Evolutionary conservation across 495 filamentous ascomycete genomes (phyloP).

Genomic region (Apodospora peruviana): DNA sequence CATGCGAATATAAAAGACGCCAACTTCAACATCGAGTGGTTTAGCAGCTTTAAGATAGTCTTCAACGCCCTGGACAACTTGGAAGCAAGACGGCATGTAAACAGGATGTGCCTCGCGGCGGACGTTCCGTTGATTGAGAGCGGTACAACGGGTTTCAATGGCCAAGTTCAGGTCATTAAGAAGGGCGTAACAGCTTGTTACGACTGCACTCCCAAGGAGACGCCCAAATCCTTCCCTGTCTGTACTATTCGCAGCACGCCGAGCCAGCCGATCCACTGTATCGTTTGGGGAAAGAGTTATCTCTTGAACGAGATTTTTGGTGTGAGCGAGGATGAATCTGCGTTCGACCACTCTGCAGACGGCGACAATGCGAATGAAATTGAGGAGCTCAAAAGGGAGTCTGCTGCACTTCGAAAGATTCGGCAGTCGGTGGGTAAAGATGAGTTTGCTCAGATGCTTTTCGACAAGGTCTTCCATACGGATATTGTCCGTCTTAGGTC

Average conservation of each 20-base stretch:
- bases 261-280: slow-evolving; percentile 94
- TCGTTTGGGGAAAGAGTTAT: slow-evolving; percentile 99
- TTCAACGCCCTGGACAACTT: slow-evolving; percentile 98
- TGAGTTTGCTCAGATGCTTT: slow-evolving; percentile 75
- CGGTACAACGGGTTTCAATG: slow-evolving; percentile 96
- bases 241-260: slow-evolving; percentile 96
- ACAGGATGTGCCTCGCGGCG: slow-evolving; percentile 93
- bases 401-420: slow-evolving; percentile 76
- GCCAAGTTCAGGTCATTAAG: slow-evolving; percentile 93
- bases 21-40: slow-evolving; percentile 90
- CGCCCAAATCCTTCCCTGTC: slow-evolving; percentile 86
- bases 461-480: slow-evolving; percentile 85
- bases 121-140: slow-evolving; percentile 91
- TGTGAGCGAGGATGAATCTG: slow-evolving; percentile 75
- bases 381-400: slow-evolving; percentile 74
- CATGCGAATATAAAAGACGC: slow-evolving; percentile 94
- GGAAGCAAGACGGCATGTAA: slow-evolving; percentile 90
- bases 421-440: slow-evolving; percentile 74
- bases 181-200: slow-evolving; percentile 95
- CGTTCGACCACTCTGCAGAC: slow-evolving; percentile 72
- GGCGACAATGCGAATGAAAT: slow-evolving; percentile 86
- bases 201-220: slow-evolving; percentile 83
- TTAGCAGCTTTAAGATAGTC: slow-evolving; percentile 72
- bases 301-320: slow-evolving; percentile 93
- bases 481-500: slow-evolving; percentile 80